A percentile compares a stretch with the other conserved stretches of the same genome.
Conservation (phyloP, 1,284 basidiomycete genomes). For the Heterobasidion parviporum region DNA sequence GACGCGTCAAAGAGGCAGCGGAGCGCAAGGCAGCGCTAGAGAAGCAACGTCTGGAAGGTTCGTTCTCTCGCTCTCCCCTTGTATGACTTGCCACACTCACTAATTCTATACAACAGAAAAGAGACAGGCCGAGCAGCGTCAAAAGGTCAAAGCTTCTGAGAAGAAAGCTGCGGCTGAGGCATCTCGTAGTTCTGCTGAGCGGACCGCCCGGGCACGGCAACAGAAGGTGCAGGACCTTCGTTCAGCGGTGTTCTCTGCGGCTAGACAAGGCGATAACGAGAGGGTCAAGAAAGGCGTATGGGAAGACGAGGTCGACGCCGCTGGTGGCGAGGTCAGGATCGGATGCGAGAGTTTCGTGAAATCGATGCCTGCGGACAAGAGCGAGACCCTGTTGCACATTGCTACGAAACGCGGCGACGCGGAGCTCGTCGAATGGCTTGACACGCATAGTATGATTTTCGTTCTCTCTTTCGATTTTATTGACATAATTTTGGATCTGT, state of each 20-base stretch:
- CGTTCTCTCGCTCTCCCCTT: slow-evolving; percentile 15
- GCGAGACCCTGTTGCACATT: slow-evolving; percentile 64
- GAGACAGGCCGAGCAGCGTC: slow-evolving; percentile 45
- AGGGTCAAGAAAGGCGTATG: slow-evolving; percentile 56
- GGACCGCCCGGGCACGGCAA: slow-evolving; percentile 35
- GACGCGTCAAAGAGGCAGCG: slow-evolving; percentile 36
- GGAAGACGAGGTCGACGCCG: slow-evolving; percentile 61
- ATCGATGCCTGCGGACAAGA: slow-evolving; percentile 38
- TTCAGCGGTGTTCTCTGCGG: slow-evolving; percentile 54
- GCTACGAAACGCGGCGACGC: slow-evolving; percentile 43
- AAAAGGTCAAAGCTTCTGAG: slow-evolving; percentile 41
- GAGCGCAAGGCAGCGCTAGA: slow-evolving; percentile 36
- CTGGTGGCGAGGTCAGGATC: slow-evolving; percentile 55
- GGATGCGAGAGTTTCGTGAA: slow-evolving; percentile 47
- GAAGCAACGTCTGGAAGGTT: slow-evolving; percentile 46
- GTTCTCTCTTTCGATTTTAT: neutral
- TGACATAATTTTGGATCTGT: slow-evolving; percentile 14
- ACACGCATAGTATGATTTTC: slow-evolving; percentile 48
- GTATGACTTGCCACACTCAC: neutral
- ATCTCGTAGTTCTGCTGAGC: slow-evolving; percentile 41
- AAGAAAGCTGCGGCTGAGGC: slow-evolving; percentile 49
- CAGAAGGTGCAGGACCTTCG: slow-evolving; percentile 45
- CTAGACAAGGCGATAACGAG: slow-evolving; percentile 40
- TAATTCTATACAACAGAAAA: slow-evolving; percentile 28
- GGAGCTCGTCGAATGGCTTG: slow-evolving; percentile 58